Evolutionary conservation across 306 rosid species (phyloP).

Genomic region (Prunus salicina): DNA sequence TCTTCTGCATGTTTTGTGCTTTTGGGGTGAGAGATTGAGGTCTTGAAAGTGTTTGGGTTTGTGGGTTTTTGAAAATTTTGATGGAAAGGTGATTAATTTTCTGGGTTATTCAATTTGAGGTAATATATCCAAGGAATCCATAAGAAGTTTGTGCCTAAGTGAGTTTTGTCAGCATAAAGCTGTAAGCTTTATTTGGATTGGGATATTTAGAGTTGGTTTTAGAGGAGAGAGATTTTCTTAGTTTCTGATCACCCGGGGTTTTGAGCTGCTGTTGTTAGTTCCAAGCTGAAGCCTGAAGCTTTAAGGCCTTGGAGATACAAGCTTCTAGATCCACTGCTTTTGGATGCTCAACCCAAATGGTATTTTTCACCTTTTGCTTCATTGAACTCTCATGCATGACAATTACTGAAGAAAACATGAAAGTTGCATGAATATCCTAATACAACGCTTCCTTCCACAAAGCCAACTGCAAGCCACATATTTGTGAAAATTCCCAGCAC

Average conservation of each 20-base stretch:
- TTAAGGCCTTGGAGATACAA: not conserved
- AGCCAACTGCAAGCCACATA: not conserved
- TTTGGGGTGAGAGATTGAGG: conserved; percentile 15
- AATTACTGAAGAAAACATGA: conserved; percentile 7
- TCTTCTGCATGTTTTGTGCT: not conserved
- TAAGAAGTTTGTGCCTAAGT: too few species aligned
- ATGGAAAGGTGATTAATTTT: conserved; percentile 1
- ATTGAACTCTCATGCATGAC: conserved; percentile 19
- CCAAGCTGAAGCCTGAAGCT: conserved; percentile 13
- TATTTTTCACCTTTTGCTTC: conserved; percentile 22
- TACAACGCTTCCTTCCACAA: not conserved
- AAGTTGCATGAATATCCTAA: not conserved
- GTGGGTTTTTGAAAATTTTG: conserved; percentile 18
- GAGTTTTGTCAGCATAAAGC: not conserved
- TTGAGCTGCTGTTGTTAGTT: not conserved
- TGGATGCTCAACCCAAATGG: conserved; percentile 24
- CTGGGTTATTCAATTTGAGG: not conserved
- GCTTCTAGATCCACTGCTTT: conserved; percentile 20
- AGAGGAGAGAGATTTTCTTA: not conserved
- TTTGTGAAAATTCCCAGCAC: conserved; percentile 16
- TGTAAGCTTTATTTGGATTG: not conserved
- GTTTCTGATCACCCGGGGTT: not conserved
- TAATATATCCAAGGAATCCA: too few species aligned
- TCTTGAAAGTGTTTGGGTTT: not conserved
- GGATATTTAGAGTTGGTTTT: not conserved